Conservation (phyloP, 1,284 basidiomycete genomes). For the Pisolithus thermaeus region DNA sequence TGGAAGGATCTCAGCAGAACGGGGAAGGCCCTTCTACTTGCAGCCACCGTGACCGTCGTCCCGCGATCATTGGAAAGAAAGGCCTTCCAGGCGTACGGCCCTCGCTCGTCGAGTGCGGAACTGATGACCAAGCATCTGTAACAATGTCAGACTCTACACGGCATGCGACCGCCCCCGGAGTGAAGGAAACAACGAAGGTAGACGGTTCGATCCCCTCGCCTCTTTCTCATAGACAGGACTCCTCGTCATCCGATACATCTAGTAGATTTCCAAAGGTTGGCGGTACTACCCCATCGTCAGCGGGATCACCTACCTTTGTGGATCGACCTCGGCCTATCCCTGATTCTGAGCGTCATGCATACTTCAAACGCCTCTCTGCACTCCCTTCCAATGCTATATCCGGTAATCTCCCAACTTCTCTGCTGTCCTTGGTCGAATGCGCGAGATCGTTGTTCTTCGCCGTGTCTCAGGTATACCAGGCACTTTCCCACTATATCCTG, state of each 20-base stretch:
- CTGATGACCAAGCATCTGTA: conserved; percentile 20
- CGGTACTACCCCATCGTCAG: conserved; percentile 36
- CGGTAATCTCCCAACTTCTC: conserved; percentile 66
- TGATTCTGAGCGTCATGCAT: conserved; percentile 83
- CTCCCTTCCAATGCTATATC: conserved; percentile 58
- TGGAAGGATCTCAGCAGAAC: conserved; percentile 36
- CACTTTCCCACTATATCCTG: conserved; percentile 84
- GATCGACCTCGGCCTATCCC: conserved; percentile 49
- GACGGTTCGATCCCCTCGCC: conserved; percentile 40
- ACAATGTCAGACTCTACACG: conserved; percentile 7
- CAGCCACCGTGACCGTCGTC: conserved; percentile 32
- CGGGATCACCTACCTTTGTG: conserved; percentile 37
- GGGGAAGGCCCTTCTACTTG: conserved; percentile 55
- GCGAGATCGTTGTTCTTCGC: conserved; percentile 91
- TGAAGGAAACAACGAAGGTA: conserved; percentile 23
- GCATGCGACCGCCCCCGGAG: conserved; percentile 10
- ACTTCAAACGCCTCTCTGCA: conserved; percentile 85
- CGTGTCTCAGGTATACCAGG: conserved; percentile 87
- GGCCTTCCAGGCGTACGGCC: conserved; percentile 82
- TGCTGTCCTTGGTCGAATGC: conserved; percentile 79
- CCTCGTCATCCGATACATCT: conserved; percentile 31
- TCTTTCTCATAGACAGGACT: conserved; percentile 39
- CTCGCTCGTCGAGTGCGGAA: conserved; percentile 30
- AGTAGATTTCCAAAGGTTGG: conserved; percentile 24
- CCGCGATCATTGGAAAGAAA: conserved; percentile 61